Conservation (phyloP, 768 basidiomycete species). For the Hericium alpestre region DNA sequence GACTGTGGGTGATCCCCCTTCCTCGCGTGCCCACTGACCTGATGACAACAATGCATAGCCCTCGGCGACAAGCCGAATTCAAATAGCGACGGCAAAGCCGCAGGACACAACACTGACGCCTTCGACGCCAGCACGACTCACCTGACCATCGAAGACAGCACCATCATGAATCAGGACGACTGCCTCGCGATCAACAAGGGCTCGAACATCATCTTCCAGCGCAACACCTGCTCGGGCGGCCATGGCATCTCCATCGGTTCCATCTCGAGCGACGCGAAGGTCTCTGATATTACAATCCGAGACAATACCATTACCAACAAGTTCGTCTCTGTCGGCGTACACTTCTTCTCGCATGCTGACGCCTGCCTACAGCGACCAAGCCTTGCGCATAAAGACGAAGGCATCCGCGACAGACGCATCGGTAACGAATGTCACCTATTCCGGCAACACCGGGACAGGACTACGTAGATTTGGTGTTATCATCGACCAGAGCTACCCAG, state of each 20-base stretch:
- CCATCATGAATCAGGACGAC: slow-evolving; percentile 33
- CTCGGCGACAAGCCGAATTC: slow-evolving; percentile 42
- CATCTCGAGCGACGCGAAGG: slow-evolving; percentile 33
- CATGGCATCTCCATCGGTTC: slow-evolving; percentile 56
- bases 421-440: slow-evolving; percentile 41
- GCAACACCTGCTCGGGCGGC: slow-evolving; percentile 43
- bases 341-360: background rate
- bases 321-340: slow-evolving; percentile 19
- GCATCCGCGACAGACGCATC: slow-evolving; percentile 32
- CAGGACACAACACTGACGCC: slow-evolving; percentile 33
- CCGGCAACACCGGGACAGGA: slow-evolving; percentile 42
- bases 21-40: background rate
- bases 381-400: slow-evolving; percentile 53
- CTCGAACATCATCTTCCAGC: slow-evolving; percentile 27
- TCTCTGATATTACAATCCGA: slow-evolving; percentile 36
- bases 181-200: slow-evolving; percentile 46
- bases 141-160: slow-evolving; percentile 19
- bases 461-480: slow-evolving; percentile 42
- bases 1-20: slow-evolving; percentile 29
- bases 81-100: slow-evolving; percentile 35
- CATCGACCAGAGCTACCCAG: slow-evolving; percentile 57
- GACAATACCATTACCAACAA: slow-evolving; percentile 48
- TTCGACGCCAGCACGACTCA: slow-evolving; percentile 20
- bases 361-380: slow-evolving; percentile 31
- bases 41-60: slow-evolving; percentile 23